These are phyloP conservation scores for Hypsizygus marmoreus DNA, from an alignment of 768 basidiomycete genomes.

Conservation along the genomic window DNA sequence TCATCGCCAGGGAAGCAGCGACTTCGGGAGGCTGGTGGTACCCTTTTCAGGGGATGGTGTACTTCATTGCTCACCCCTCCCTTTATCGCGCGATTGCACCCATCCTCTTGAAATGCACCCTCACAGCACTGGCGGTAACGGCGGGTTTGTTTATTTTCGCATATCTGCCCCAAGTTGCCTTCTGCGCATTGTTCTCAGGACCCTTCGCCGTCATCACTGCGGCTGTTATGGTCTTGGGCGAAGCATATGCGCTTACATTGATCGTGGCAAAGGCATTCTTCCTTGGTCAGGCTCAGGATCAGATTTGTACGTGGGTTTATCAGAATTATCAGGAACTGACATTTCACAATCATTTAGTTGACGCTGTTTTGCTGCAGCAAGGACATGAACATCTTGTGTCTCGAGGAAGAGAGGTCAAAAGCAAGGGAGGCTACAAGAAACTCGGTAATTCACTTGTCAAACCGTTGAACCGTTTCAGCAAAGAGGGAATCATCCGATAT, in stretches of 20 bases:
- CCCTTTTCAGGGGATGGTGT: conserved; percentile 37
- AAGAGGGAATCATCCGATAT: conserved; percentile 54
- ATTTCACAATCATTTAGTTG: conserved; percentile 27
- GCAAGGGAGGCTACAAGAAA: conserved; percentile 39
- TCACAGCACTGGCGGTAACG: conserved; percentile 41
- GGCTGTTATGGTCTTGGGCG: conserved; percentile 43
- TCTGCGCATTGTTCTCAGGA: conserved; percentile 63
- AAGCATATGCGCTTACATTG: conserved; percentile 40
- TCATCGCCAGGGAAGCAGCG: conserved; percentile 29
- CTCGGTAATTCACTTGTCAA: conserved; percentile 51
- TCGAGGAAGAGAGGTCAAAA: conserved; percentile 32
- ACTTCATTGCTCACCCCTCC: conserved; percentile 36
- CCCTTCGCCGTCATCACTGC: conserved; percentile 63
- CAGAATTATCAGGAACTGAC: conserved; percentile 4
- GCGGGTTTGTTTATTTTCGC: conserved; percentile 54
- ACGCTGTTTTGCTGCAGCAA: conserved; percentile 37
- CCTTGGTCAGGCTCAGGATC: conserved; percentile 35
- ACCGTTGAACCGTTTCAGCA: conserved; percentile 45
- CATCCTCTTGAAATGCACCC: conserved; percentile 39
- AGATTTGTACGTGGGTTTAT: conserved; percentile 33
- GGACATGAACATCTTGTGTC: conserved; percentile 34
- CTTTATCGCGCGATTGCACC: conserved; percentile 37
- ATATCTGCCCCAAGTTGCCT: conserved; percentile 67
- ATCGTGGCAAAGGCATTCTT: conserved; percentile 39
- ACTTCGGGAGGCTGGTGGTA: conserved; percentile 40